Conservation (phyloP, 2,329 filamentous ascomycete species). For the Paramyrothecium sp. region DNA sequence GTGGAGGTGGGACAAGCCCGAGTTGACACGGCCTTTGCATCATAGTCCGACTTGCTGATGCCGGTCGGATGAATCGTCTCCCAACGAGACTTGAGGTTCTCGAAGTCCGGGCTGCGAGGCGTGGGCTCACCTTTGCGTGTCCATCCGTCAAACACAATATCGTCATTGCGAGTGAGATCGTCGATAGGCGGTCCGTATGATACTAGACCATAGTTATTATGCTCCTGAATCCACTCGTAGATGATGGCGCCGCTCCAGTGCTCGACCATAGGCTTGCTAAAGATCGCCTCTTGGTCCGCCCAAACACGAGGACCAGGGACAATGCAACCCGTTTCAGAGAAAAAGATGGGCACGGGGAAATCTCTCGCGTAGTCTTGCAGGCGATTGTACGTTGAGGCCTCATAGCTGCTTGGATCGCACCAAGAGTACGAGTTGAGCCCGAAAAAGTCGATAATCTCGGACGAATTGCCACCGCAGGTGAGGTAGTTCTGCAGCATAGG, state of each 20-base stretch:
- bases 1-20: constrained; percentile 72
- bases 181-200: constrained; percentile 66
- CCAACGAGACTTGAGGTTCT: constrained; percentile 76
- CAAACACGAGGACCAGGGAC: constrained; percentile 60
- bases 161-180: constrained; percentile 49
- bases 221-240: constrained; percentile 88
- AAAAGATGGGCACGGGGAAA: constrained; percentile 84
- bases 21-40: constrained; percentile 56
- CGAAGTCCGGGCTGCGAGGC: constrained; percentile 73
- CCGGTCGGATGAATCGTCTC: constrained; percentile 68
- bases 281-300: constrained; percentile 73
- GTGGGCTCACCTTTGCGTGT: constrained; percentile 71
- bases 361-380: constrained; percentile 65
- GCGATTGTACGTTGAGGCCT: constrained; percentile 65
- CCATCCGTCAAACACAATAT: constrained; percentile 62
- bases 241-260: constrained; percentile 76
- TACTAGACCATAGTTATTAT: constrained; percentile 79
- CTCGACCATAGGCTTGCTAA: constrained; percentile 69
- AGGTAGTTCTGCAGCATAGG: constrained; percentile 69
- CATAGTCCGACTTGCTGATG: constrained; percentile 65
- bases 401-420: constrained; percentile 62
- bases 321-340: constrained; percentile 88
- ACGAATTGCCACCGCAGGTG: constrained; percentile 69
- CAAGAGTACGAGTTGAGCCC: constrained; percentile 83
- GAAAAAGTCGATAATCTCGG: constrained; percentile 79